Evolutionary conservation across 2,329 filamentous ascomycete genomes (phyloP).

Genomic region (Dactylonectria macrodidyma): DNA sequence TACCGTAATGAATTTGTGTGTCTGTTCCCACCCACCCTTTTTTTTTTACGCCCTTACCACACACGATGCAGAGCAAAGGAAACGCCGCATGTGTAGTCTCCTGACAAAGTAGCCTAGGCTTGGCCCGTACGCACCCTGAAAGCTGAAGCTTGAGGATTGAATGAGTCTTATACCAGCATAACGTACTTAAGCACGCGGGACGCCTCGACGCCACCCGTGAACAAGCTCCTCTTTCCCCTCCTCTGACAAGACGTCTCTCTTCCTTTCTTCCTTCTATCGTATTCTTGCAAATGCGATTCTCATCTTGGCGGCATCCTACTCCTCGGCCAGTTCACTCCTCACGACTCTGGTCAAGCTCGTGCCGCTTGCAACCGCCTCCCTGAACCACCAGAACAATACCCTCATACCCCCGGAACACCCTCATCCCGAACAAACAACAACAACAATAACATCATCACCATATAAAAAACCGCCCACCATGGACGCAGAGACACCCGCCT

Average conservation of each 20-base stretch:
- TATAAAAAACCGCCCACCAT: slow-evolving; percentile 32
- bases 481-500: slow-evolving; percentile 44
- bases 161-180: neutral
- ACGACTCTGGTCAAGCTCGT: neutral
- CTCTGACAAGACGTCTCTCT: neutral
- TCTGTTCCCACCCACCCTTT: slow-evolving; percentile 16
- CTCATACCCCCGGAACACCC: neutral
- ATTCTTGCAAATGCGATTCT: neutral
- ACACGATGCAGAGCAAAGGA: slow-evolving; percentile 17
- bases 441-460: neutral
- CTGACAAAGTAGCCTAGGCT: slow-evolving; percentile 14
- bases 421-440: neutral
- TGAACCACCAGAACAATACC: neutral
- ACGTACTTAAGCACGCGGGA: slow-evolving; percentile 22
- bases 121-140: slow-evolving; percentile 29
- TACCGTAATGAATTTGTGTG: neutral
- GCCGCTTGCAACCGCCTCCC: neutral
- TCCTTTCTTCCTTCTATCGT: slow-evolving; percentile 2
- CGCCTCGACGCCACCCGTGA: neutral
- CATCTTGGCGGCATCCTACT: neutral
- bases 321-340: neutral
- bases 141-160: neutral
- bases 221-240: neutral
- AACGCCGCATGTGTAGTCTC: slow-evolving; percentile 24
- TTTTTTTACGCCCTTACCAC: neutral